Percentiles rank a stretch among this genome's conserved stretches.
These are phyloP conservation scores for Daldinia vernicosa DNA, from an alignment of 495 filamentous ascomycete genomes.

Conservation along the genomic window DNA sequence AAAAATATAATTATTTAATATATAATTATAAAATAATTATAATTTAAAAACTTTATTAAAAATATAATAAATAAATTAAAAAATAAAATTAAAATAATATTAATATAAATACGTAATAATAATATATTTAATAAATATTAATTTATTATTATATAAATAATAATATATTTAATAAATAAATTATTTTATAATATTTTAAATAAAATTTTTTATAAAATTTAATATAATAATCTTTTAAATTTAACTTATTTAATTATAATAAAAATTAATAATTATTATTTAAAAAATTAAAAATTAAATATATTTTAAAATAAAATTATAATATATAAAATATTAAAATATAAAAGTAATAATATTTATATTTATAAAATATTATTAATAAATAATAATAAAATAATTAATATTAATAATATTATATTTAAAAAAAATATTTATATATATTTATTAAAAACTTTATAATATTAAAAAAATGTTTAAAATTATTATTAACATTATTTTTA, in stretches of 20 bases:
- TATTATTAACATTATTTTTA: neutral
- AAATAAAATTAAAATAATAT: neutral
- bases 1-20: neutral
- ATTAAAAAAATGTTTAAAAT: neutral
- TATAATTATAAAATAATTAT: neutral
- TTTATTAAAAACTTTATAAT: neutral
- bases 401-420: neutral
- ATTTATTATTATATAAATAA: neutral
- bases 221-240: neutral
- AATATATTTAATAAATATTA: too few species aligned
- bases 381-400: neutral
- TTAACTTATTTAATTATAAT: neutral
- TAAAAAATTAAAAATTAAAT: neutral
- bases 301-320: neutral
- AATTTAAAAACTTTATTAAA: neutral
- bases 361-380: neutral
- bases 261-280: neutral
- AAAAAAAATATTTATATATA: conserved; percentile 1
- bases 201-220: neutral
- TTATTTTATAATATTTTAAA: neutral
- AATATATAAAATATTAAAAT: neutral
- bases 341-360: neutral
- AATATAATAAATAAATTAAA: neutral
- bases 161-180: neutral
- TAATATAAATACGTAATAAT: neutral